Evolutionary conservation across 108 stramenopile genomes (phyloP), one percentile per base, ranked within the genome.

Genomic region (Skeletonema menzelii): DNA sequence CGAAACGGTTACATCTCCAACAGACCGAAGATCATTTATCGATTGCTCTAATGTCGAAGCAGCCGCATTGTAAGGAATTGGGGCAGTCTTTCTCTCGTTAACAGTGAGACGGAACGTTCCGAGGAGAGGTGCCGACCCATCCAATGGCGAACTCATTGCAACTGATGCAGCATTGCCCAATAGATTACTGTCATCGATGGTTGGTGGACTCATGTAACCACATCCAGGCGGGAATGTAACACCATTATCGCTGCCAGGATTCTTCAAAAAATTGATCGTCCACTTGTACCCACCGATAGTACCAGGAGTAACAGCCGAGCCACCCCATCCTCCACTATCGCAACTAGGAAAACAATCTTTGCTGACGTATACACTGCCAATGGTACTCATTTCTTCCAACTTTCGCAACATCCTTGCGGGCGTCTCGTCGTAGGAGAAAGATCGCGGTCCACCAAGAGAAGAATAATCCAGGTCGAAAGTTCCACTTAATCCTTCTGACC

Each of bases 221-320:
- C 89, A 80, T 53, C 92, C 92, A 27, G 92, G 87, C 3, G 92
- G 92, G 77, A 93, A 93, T 22, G 92, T 85, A 46, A 74, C 55
- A 14, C 92, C 92, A 24, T 79, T 67, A 68, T 67, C 73, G 32
- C 70, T 70, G 44, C 94, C 94, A 19, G 85, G 86, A 49, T 92
- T 90, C 59, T 77, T 61, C 32, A 92, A 69, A 73, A 92, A 95
- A 42, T 59, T 63, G 47, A 94, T 76, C 20, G 70, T 84, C 94
- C 94, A 95, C 35, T 84, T 79, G 62, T 86, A 86, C 6, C 94
- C 94, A 27, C 94, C 94, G 15, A 34, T 27, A n/a, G 85, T 79
- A 22, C 82, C 89, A 28, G 82, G 80, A 1, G 19, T 27, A 6
- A 90, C 92, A 32, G 86, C 70, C 15, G 63, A 56, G 8, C 69